These are phyloP conservation scores for Vachellia pachyceras DNA, from an alignment of 306 rosid genomes.

Conservation along the genomic window DNA sequence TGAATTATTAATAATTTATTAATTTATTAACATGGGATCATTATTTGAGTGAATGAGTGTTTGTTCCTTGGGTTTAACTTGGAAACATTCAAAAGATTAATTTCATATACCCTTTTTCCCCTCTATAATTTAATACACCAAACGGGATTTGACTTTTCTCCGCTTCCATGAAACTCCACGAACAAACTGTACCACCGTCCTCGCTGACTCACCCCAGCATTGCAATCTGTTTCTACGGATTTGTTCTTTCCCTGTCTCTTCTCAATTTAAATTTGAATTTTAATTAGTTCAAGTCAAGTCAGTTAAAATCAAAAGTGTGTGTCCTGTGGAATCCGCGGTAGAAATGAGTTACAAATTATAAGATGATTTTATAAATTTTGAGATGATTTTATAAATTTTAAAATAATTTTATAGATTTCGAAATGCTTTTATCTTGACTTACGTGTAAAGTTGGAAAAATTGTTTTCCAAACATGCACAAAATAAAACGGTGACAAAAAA, in stretches of 20 bases:
- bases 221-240: constrained; percentile 1
- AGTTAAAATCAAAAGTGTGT: no score
- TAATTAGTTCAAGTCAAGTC: no score
- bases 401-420: no score
- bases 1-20: constrained; percentile 2
- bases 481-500: no score
- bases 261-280: neutral
- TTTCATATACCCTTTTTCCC: no score
- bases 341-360: no score
- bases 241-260: neutral
- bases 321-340: no score
- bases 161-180: neutral
- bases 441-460: no score
- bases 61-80: neutral
- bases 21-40: neutral
- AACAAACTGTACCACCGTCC: neutral
- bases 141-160: constrained; percentile 17
- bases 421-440: no score
- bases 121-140: constrained; percentile 16
- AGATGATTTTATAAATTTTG: no score
- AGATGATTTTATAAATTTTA: no score
- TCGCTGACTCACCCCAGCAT: constrained; percentile 23
- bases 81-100: neutral
- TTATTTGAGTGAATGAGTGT: constrained; percentile 9
- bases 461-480: no score